Percentiles rank a stretch among this genome's conserved stretches.
Evolutionary conservation across 257 asterid species (phyloP).

Genomic region (Nyctanthes arbortristis): DNA sequence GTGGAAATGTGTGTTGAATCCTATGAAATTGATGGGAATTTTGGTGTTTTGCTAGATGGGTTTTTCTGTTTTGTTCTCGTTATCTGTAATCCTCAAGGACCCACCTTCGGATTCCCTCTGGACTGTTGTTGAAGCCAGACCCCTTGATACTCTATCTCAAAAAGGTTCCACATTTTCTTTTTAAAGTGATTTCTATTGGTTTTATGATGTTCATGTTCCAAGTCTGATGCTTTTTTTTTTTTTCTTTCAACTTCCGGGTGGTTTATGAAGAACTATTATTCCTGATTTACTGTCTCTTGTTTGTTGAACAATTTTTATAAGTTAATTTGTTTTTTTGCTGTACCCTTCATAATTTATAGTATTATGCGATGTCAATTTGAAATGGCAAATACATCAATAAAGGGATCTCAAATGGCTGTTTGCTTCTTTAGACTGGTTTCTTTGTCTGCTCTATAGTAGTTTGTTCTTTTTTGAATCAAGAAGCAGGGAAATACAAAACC

Average conservation of each 20-base stretch:
- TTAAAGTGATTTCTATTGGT: background rate
- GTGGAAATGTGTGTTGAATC: slow-evolving; percentile 37
- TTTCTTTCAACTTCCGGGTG: background rate
- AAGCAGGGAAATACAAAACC: no score
- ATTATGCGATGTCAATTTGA: no score
- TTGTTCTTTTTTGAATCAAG: no score
- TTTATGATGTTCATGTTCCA: background rate
- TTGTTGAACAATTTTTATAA: no score
- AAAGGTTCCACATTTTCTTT: slow-evolving; percentile 40
- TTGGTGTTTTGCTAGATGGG: slow-evolving; percentile 46
- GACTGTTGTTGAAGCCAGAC: slow-evolving; percentile 48
- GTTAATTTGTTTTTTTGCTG: no score
- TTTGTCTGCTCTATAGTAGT: no score
- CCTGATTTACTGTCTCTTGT: no score
- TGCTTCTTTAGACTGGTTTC: no score
- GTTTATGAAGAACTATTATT: background rate
- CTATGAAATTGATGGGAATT: slow-evolving; percentile 43
- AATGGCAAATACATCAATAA: no score
- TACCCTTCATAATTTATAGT: no score
- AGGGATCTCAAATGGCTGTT: no score
- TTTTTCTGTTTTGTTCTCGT: slow-evolving; percentile 53
- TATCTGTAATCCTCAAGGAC: slow-evolving; percentile 42
- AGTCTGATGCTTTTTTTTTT: no score
- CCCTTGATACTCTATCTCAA: slow-evolving; percentile 34
- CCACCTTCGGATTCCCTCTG: slow-evolving; percentile 47